A percentile compares a stretch with the other conserved stretches of the same genome.
These are phyloP conservation scores for Ambispora gerdemannii DNA, from an alignment of 192 early-diverging fungal species.

Conservation along the genomic window DNA sequence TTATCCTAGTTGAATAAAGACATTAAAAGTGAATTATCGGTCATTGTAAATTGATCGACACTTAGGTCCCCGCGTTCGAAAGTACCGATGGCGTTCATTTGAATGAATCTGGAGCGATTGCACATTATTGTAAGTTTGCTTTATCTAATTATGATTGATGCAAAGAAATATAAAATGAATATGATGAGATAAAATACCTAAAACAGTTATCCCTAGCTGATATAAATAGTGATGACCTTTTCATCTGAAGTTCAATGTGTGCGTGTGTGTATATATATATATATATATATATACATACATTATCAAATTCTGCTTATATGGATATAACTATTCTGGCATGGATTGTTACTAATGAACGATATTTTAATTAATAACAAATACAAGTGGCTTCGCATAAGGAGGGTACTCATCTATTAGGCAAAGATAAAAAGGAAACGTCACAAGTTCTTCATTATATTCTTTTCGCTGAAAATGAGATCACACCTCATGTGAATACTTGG, in stretches of 20 bases:
- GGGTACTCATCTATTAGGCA: slow-evolving; percentile 55
- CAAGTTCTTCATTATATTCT: slow-evolving; percentile 63
- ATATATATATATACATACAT: no score
- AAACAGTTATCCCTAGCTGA: slow-evolving; percentile 55
- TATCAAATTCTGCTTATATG: no score
- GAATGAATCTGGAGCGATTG: slow-evolving; percentile 85
- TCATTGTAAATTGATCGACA: not conserved
- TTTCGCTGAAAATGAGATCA: slow-evolving; percentile 56
- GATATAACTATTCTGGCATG: no score
- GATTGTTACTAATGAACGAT: not conserved
- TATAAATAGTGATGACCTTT: slow-evolving; percentile 41
- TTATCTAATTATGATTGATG: not conserved
- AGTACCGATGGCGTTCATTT: slow-evolving; percentile 70
- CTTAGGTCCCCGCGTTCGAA: slow-evolving; percentile 79
- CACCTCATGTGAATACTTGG: slow-evolving; percentile 41
- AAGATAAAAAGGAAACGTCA: slow-evolving; percentile 55
- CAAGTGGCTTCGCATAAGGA: slow-evolving; percentile 49
- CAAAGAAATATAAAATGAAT: not conserved
- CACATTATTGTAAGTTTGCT: slow-evolving; percentile 73
- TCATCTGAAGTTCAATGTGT: slow-evolving; percentile 33
- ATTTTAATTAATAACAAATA: not conserved
- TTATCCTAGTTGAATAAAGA: not conserved
- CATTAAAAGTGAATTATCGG: not conserved
- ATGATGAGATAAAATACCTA: slow-evolving; percentile 32
- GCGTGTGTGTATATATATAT: not conserved